These are phyloP conservation scores for Epicoccum nigrum DNA, from an alignment of 2,329 filamentous ascomycete species.

Conservation along the genomic window DNA sequence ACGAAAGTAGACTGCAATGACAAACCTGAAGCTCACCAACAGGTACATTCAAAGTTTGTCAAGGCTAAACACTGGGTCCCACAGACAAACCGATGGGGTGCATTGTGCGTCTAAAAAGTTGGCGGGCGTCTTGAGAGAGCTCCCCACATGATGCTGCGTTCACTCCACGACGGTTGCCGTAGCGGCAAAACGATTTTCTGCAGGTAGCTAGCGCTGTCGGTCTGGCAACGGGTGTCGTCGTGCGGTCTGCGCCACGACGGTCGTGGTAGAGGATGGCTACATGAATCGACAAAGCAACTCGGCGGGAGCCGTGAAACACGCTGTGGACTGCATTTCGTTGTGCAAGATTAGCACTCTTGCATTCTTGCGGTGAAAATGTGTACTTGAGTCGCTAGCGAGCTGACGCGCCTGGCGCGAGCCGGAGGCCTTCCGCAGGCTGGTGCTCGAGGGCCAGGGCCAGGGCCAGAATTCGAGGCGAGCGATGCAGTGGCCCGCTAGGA, in stretches of 20 bases:
- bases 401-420: constrained; percentile 12
- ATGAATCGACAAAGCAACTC: constrained; percentile 24
- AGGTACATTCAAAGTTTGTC: not conserved
- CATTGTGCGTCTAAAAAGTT: constrained; percentile 23
- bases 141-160: constrained; percentile 6
- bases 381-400: constrained; percentile 7
- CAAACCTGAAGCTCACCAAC: constrained; percentile 10
- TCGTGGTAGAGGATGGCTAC: constrained; percentile 18
- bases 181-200: constrained; percentile 1
- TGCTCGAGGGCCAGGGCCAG: constrained; percentile 5
- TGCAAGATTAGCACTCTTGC: not conserved
- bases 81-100: constrained; percentile 24
- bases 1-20: constrained; percentile 11
- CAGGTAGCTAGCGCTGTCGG: constrained; percentile 1
- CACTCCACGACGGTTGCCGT: constrained; percentile 4
- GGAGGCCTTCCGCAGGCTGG: constrained; percentile 16
- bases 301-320: constrained; percentile 23
- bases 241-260: constrained; percentile 18
- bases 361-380: constrained; percentile 5
- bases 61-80: not conserved
- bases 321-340: constrained; percentile 22
- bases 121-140: constrained; percentile 15
- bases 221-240: not conserved
- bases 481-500: constrained; percentile 10
- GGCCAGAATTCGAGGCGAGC: not conserved